Evolutionary conservation across 768 basidiomycete species (phyloP), one percentile per base, ranked within the genome.

Genomic region (Amanita polypyramis): DNA sequence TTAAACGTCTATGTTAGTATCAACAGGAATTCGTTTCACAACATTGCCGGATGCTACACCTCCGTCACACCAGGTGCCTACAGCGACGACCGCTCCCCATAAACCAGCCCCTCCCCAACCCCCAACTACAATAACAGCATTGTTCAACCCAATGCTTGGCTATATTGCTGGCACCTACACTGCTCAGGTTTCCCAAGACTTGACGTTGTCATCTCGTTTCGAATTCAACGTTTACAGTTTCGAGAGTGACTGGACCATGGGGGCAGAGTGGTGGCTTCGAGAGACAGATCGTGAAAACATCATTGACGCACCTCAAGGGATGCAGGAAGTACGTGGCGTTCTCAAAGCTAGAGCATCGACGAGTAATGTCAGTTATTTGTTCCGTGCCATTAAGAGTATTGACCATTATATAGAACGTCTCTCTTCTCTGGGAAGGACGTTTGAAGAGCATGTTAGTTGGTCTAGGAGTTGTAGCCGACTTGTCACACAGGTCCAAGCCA

Each of bases 151-250:
- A 0, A 91, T 98, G 77, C 79, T 97, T 50, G 95, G 95, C 0
- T 93, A 97, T 60, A 72, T 97, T 40, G 90, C 90, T 1, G 75
- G 85, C 5, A 91, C 94, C 32, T 97, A 97, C 61, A 84, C 91
- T 0, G 90, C 94, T 2, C 85, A 83, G 45, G 82, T 90, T 7
- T 87, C 88, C 4, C 76, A 76, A 10, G 88, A 95, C 61, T 77
- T 97, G 35, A 80, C 90, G 0, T 62, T 98, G 15, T 88, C 88
- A 43, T 85, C 90, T 0, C 80, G 90, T 17, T 98, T 94, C 60
- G 92, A 97, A 60, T 92, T 97, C 67, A 98, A 98, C 58, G 78
- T 94, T 21, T 96, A 97, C 61, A 93, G 89, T 64, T 97, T 92
- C 63, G 91, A 95, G 55, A 93, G 90, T 63, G 94, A 97, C 62